These are phyloP conservation scores for Pezicula neosporulosa DNA, from an alignment of 2,329 filamentous ascomycete species.

Conservation along the genomic window DNA sequence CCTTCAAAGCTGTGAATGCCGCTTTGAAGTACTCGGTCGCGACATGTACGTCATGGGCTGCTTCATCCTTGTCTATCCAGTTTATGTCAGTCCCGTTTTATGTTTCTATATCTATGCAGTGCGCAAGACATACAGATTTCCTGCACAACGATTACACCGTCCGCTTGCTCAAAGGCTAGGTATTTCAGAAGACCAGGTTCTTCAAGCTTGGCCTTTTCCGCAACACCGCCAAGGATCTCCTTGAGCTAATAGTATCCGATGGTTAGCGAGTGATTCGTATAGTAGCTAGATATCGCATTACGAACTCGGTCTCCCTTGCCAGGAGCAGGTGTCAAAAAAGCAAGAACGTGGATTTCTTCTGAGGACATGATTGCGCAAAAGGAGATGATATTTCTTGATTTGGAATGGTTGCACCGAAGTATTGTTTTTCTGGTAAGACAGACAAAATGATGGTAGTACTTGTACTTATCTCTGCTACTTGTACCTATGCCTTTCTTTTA, in stretches of 20 bases:
- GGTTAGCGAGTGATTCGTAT: too few relatives aligned
- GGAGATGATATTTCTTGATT: neutral
- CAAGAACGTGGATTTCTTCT: slow-evolving; percentile 9
- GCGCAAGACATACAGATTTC: slow-evolving; percentile 11
- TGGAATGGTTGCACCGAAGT: neutral
- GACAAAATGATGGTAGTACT: too few relatives aligned
- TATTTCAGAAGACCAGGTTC: slow-evolving; percentile 14
- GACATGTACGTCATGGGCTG: slow-evolving; percentile 11
- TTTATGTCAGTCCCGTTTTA: neutral
- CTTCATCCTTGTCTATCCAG: slow-evolving; percentile 8
- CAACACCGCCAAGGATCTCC: slow-evolving; percentile 9
- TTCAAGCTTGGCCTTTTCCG: slow-evolving; percentile 10
- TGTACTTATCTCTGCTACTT: too few relatives aligned
- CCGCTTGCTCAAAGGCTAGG: slow-evolving; percentile 12
- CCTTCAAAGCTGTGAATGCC: slow-evolving; percentile 1
- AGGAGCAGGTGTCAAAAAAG: slow-evolving; percentile 12
- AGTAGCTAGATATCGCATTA: neutral
- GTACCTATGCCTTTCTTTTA: too few relatives aligned
- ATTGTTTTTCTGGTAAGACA: neutral
- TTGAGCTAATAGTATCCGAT: too few relatives aligned
- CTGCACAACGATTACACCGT: slow-evolving; percentile 12
- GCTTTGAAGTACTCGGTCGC: slow-evolving; percentile 12
- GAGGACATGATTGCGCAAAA: slow-evolving; percentile 1
- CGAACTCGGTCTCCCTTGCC: slow-evolving; percentile 19
- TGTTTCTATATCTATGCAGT: neutral